These are phyloP conservation scores for Saccharomyces kudriavzevii DNA, from an alignment of 805 yeast species.

Conservation along the genomic window DNA sequence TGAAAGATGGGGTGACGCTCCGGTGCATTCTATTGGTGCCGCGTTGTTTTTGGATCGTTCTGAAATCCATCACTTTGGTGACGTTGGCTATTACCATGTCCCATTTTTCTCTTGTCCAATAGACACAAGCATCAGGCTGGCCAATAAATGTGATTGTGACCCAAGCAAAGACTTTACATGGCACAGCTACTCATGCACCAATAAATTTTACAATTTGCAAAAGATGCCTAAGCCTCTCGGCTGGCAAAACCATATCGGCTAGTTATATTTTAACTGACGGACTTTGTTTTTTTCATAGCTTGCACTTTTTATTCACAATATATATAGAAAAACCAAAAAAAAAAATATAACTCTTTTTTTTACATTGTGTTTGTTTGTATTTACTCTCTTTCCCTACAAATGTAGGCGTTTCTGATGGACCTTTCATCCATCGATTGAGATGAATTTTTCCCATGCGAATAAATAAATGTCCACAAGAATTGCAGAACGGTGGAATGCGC, in stretches of 20 bases:
- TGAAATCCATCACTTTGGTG: slow-evolving; percentile 72
- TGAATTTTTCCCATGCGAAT: background rate
- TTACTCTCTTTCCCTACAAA: background rate
- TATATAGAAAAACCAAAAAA: background rate
- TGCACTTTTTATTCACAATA: background rate
- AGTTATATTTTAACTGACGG: background rate
- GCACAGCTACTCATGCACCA: slow-evolving; percentile 65
- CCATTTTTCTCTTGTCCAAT: slow-evolving; percentile 79
- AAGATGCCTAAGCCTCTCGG: slow-evolving; percentile 55
- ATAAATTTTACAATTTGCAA: slow-evolving; percentile 49
- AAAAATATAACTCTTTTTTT: background rate
- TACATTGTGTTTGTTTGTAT: too few relatives aligned
- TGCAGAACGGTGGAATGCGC: background rate
- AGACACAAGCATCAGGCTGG: slow-evolving; percentile 49
- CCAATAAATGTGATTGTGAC: slow-evolving; percentile 63
- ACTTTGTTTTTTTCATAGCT: background rate
- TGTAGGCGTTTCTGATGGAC: background rate
- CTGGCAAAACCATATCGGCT: slow-evolving; percentile 48
- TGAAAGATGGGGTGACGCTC: slow-evolving; percentile 94
- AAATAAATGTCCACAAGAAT: background rate
- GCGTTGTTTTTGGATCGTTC: slow-evolving; percentile 64
- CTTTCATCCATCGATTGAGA: background rate
- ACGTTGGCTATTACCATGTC: slow-evolving; percentile 75
- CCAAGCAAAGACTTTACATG: slow-evolving; percentile 68
- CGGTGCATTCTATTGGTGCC: slow-evolving; percentile 84